Conservation (phyloP, 2,329 filamentous ascomycete species). For the Emydomyces testavorans region DNA sequence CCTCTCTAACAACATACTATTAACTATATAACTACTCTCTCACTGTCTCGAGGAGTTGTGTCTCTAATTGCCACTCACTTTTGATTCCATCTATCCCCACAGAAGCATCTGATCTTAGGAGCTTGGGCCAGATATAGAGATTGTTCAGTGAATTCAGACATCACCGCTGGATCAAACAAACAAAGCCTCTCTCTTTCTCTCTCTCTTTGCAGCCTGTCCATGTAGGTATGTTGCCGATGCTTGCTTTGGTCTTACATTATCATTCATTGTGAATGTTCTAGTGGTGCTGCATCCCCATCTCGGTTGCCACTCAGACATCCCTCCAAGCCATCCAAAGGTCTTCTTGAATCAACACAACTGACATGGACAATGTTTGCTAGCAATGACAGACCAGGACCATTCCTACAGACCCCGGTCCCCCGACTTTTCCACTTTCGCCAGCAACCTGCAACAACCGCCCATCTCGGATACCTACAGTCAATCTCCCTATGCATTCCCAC, state of each 20-base stretch:
- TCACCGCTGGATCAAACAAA: not conserved
- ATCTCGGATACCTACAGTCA: slow-evolving; percentile 21
- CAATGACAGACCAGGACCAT: slow-evolving; percentile 36
- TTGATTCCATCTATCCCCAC: slow-evolving; percentile 1
- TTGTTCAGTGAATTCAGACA: too few relatives aligned
- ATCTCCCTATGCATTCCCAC: slow-evolving; percentile 24
- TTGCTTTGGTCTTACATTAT: not conserved
- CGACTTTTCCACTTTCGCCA: slow-evolving; percentile 41
- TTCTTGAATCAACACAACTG: not conserved
- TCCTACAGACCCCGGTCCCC: slow-evolving; percentile 40
- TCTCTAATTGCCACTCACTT: not conserved
- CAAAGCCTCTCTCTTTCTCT: not conserved
- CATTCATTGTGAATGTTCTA: not conserved
- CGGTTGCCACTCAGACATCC: too few relatives aligned
- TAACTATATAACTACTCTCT: not conserved
- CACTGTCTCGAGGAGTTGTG: not conserved
- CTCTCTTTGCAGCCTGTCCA: not conserved
- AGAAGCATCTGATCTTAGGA: not conserved
- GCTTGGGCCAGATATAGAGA: not conserved
- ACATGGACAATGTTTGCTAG: slow-evolving; percentile 18
- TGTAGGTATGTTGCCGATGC: not conserved
- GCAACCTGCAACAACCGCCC: slow-evolving; percentile 28
- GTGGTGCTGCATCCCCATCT: too few relatives aligned
- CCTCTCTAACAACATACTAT: too few relatives aligned
- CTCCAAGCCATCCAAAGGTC: too few relatives aligned